Base-by-base conservation (phyloP, 1,284 basidiomycete species). In the Tilletia setariae region DNA sequence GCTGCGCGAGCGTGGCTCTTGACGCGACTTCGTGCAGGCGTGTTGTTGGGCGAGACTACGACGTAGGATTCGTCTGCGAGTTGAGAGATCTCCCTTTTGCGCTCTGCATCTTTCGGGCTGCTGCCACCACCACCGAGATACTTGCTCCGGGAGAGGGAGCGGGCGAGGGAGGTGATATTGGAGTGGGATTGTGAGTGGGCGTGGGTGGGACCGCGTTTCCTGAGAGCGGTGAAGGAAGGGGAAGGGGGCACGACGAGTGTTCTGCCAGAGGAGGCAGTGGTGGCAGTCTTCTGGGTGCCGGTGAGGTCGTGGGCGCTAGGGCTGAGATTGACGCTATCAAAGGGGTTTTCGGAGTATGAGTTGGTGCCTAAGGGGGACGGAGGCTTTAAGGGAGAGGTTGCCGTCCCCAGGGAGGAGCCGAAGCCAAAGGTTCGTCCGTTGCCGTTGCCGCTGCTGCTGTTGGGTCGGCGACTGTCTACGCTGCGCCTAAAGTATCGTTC, bases 301-400 rank as follows among this genome's bases (percentile, higher is more conserved):
- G 56, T 61, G 28, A 61, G 56, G 32, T 35, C 56, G 16, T 61
- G 56, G 28, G 56, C 28, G 56, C 56, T 61, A 2, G 56, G 56
- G 32, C 56, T 61, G 28, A 61, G 2, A 11, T 11, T 61, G 28
- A 61, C 56, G 28, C 28, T 40, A 9, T 61, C 56, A 30, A 61
- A 61, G 9, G 56, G 56, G 30, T 61, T 40, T 19, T 25, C 15
- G 9, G 56, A 2, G 32, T 32, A 61, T 3, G 56, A 40, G 19
- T 28, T 11, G 15, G 19, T 9, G 2, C 28, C 56, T 16, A 61
- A 21, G 19, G 56, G 56, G 11, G 56, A 61, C 3, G 56, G 15
- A 13, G 56, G 56, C 56, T 61, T 61, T 11, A 40, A 11, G 6
- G 35, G 35, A 2, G 2, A 28, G n/a, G 21, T 8, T 4, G n/a